Conservation (phyloP, 805 yeast genomes). For the Geotrichum ghanense region DNA sequence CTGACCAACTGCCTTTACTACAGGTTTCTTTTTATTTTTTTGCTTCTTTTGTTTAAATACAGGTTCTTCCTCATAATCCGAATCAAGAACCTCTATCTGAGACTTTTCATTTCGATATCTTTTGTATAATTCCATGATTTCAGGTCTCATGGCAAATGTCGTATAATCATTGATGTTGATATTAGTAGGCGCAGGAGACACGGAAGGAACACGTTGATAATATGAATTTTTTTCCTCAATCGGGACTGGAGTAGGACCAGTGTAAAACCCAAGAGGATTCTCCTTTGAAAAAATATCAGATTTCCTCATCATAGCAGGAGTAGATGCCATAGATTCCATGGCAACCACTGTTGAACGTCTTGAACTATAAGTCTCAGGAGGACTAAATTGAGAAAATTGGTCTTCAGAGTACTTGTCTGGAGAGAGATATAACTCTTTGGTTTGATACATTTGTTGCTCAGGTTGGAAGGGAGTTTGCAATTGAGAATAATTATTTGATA, state of each 20-base stretch:
- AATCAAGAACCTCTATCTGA: neutral
- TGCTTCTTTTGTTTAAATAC: neutral
- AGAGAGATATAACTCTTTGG: too few species aligned
- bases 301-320: too few species aligned
- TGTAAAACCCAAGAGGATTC: neutral
- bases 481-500: too few species aligned
- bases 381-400: neutral
- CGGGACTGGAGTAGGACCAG: neutral
- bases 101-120: neutral
- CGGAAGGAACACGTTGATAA: neutral
- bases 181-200: neutral
- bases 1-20: neutral
- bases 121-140: neutral
- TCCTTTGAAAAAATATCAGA: neutral
- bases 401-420: too few species aligned
- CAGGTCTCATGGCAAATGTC: neutral
- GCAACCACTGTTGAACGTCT: neutral
- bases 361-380: neutral
- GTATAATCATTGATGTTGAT: neutral
- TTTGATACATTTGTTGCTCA: too few species aligned
- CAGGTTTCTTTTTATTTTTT: neutral
- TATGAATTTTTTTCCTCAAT: neutral
- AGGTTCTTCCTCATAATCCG: neutral
- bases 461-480: too few species aligned
- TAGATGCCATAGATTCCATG: too few species aligned